Conservation (phyloP, 2,329 filamentous ascomycete genomes). For the Epichloe scottii region DNA sequence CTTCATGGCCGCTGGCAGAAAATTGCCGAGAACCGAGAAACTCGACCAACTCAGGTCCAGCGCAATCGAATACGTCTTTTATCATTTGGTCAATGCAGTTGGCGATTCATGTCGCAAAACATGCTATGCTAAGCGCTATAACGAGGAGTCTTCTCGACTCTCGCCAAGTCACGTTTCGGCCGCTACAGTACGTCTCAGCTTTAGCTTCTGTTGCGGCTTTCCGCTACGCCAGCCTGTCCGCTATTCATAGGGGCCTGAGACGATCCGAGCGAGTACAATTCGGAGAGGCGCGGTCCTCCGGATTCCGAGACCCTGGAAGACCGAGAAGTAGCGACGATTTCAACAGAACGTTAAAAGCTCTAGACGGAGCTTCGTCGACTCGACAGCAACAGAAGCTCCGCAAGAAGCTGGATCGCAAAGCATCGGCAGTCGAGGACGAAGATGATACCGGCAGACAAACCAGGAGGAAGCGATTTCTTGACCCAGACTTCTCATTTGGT, state of each 20-base stretch:
- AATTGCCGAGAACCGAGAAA: slow-evolving; percentile 7
- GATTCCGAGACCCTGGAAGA: slow-evolving; percentile 7
- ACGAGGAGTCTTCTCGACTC: slow-evolving; percentile 13
- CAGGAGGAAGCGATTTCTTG: slow-evolving; percentile 38
- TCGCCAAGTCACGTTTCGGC: slow-evolving; percentile 8
- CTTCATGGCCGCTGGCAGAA: slow-evolving; percentile 14
- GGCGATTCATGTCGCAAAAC: slow-evolving; percentile 4
- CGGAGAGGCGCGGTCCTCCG: slow-evolving; percentile 11
- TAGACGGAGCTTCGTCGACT: slow-evolving; percentile 17
- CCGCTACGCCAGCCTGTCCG: slow-evolving; percentile 38
- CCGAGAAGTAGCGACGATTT: slow-evolving; percentile 4
- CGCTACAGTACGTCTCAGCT: neutral
- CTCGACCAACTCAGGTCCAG: neutral
- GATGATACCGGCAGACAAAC: slow-evolving; percentile 26
- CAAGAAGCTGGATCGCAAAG: slow-evolving; percentile 36
- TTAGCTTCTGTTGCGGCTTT: neutral
- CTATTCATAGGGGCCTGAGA: slow-evolving; percentile 56
- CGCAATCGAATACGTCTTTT: neutral
- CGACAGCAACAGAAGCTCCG: slow-evolving; percentile 32
- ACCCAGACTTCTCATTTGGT: slow-evolving; percentile 36
- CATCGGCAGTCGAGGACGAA: slow-evolving; percentile 20
- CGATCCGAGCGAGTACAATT: slow-evolving; percentile 26
- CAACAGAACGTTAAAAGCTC: slow-evolving; percentile 14
- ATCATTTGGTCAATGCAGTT: neutral
- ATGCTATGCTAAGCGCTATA: slow-evolving; percentile 19